Evolutionary conservation across 2,329 filamentous ascomycete genomes (phyloP).

Genomic region (Knufia fluminis): DNA sequence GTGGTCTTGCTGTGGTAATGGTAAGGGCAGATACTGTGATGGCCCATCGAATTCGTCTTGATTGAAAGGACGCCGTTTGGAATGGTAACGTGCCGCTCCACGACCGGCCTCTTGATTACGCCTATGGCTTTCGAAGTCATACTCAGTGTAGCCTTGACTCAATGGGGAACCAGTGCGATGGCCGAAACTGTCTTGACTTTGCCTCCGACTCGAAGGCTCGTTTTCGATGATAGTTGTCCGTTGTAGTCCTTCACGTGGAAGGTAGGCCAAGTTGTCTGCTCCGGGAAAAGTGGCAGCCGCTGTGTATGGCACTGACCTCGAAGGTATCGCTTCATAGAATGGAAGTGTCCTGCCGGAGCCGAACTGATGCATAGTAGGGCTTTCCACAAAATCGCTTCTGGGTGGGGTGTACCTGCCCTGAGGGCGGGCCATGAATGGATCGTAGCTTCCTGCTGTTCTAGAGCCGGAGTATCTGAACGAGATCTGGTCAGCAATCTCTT

Average conservation of each 20-base stretch:
- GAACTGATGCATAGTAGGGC: neutral
- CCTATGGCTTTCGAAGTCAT: constrained; percentile 19
- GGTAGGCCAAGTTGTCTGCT: neutral
- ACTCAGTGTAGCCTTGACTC: constrained; percentile 20
- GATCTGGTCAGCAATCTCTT: neutral
- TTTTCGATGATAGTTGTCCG: constrained; percentile 5
- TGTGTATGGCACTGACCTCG: neutral
- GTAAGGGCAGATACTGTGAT: constrained; percentile 69
- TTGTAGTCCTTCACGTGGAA: neutral
- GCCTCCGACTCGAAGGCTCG: constrained; percentile 12
- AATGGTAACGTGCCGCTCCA: constrained; percentile 17
- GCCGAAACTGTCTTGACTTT: constrained; percentile 21
- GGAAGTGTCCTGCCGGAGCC: neutral
- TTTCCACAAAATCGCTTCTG: neutral
- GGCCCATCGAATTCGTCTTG: constrained; percentile 85
- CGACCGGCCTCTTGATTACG: constrained; percentile 17
- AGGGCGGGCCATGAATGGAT: neutral
- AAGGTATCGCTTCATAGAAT: neutral
- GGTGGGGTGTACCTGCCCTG: constrained; percentile 3
- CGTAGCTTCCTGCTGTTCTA: neutral
- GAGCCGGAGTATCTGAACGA: neutral
- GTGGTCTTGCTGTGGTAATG: constrained; percentile 60
- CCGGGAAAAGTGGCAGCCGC: neutral
- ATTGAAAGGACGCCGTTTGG: constrained; percentile 50
- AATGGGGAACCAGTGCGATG: constrained; percentile 19